Percentiles rank a stretch among this genome's conserved stretches.
Conservation (phyloP, 768 basidiomycete species). For the Fomitopsis pulvina region DNA sequence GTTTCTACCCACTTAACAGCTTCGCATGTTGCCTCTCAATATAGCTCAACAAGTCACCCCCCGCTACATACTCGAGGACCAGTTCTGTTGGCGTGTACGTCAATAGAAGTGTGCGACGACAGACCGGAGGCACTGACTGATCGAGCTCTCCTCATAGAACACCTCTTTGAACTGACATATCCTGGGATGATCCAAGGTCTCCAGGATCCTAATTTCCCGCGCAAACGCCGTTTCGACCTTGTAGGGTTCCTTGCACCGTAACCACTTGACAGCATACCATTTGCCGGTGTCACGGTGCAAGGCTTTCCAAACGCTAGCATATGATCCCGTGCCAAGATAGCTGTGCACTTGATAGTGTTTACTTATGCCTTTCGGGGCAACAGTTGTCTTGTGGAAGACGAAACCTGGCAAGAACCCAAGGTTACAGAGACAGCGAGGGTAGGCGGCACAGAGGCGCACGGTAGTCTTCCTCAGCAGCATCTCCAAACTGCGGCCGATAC, state of each 20-base stretch:
- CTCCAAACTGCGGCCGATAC: slow-evolving; percentile 36
- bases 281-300: slow-evolving; percentile 63
- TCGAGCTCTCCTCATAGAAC: slow-evolving; percentile 55
- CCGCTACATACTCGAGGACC: slow-evolving; percentile 79
- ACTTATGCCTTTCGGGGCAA: slow-evolving; percentile 44
- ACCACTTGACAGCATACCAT: slow-evolving; percentile 87
- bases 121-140: slow-evolving; percentile 38
- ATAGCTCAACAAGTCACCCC: slow-evolving; percentile 85
- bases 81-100: slow-evolving; percentile 46
- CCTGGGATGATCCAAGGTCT: slow-evolving; percentile 70
- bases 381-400: slow-evolving; percentile 62
- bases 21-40: slow-evolving; percentile 40
- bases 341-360: slow-evolving; percentile 57
- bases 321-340: slow-evolving; percentile 86
- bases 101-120: slow-evolving; percentile 20
- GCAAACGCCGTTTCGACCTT: slow-evolving; percentile 35
- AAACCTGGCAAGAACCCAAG: slow-evolving; percentile 40
- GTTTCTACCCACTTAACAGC: slow-evolving; percentile 53
- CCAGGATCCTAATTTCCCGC: slow-evolving; percentile 76
- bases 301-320: slow-evolving; percentile 88
- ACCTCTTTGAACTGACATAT: slow-evolving; percentile 77
- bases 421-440: background rate
- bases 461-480: slow-evolving; percentile 55
- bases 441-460: slow-evolving; percentile 42
- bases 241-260: slow-evolving; percentile 42